These are phyloP conservation scores for Akebia trifoliata DNA, from an alignment of 164 flowering plant genomes.

Conservation along the genomic window DNA sequence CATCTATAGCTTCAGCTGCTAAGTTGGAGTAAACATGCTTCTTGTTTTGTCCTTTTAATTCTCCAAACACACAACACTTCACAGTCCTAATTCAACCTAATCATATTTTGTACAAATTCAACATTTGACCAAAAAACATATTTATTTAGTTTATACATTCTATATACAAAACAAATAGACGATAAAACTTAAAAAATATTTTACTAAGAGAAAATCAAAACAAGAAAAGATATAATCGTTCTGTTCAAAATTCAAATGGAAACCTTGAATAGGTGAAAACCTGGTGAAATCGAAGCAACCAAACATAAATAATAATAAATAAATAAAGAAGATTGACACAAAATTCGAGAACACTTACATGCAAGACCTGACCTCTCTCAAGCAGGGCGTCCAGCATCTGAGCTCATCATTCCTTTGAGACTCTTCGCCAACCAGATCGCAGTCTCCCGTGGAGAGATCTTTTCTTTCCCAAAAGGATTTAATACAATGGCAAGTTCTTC, in stretches of 20 bases:
- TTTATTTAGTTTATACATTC: constrained; percentile 13
- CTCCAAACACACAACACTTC: too few species aligned
- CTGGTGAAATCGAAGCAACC: neutral
- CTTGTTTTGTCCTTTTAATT: too few species aligned
- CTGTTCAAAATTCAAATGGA: too few species aligned
- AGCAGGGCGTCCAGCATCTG: constrained; percentile 51
- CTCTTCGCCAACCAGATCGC: constrained; percentile 98
- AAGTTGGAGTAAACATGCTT: too few species aligned
- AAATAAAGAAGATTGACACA: neutral
- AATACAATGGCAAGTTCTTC: constrained; percentile 85
- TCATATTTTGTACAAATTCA: too few species aligned
- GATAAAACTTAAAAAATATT: constrained; percentile 10
- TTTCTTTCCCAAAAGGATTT: constrained; percentile 92
- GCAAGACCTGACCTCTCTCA: constrained; percentile 18
- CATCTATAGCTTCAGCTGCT: too few species aligned
- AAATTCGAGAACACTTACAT: constrained; percentile 17
- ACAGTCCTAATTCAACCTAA: too few species aligned
- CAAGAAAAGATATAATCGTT: neutral
- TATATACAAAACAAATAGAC: constrained; percentile 16
- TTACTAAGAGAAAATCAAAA: neutral
- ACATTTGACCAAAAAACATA: constrained; percentile 4
- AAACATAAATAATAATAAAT: too few species aligned
- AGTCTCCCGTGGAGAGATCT: constrained; percentile 96
- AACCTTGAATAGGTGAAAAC: constrained; percentile 11
- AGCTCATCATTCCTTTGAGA: constrained; percentile 94